Percentiles rank a stretch among this genome's conserved stretches.
Evolutionary conservation across 1,284 basidiomycete genomes (phyloP).

Genomic region (Austroboletus novae-zelandiae): DNA sequence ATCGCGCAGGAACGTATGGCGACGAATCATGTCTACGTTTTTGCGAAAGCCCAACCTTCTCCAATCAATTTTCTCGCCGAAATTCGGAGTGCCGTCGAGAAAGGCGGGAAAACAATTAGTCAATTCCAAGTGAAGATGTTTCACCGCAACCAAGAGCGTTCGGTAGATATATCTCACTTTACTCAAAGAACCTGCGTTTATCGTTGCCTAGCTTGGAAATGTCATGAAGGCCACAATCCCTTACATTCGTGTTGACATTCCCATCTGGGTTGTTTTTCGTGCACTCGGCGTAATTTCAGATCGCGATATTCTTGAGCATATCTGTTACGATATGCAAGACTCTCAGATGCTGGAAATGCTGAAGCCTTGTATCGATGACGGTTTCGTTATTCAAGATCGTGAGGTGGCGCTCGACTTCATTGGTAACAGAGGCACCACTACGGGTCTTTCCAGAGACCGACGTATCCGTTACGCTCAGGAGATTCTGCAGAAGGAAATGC

Average conservation of each 20-base stretch:
- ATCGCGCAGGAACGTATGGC: constrained; percentile 99
- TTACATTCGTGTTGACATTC: constrained; percentile 98
- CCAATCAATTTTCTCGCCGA: constrained; percentile 96
- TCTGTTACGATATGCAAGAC: constrained; percentile 98
- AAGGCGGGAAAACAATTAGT: constrained; percentile 97
- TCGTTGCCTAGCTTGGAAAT: constrained; percentile 65
- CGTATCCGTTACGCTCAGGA: constrained; percentile 97
- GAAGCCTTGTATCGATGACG: constrained; percentile 98
- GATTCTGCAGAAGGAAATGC: constrained; percentile 98
- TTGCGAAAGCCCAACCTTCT: constrained; percentile 96
- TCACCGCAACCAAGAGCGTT: constrained; percentile 83
- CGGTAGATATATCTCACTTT: constrained; percentile 49
- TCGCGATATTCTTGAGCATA: constrained; percentile 96
- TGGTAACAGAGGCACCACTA: constrained; percentile 95
- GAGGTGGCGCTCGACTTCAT: constrained; percentile 98
- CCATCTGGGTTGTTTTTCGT: constrained; percentile 98
- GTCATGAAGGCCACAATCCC: constrained; percentile 98
- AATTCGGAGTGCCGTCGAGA: constrained; percentile 97
- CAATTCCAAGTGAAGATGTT: constrained; percentile 99
- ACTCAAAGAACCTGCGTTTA: constrained; percentile 2
- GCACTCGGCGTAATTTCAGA: constrained; percentile 98
- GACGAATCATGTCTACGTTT: constrained; percentile 99
- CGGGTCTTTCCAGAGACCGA: constrained; percentile 87
- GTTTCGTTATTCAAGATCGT: constrained; percentile 97
- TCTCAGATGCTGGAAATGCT: constrained; percentile 97